phyloP scores from a whole-genome alignment of 1,284 basidiomycete genomes.

The Tilletia horrida region DNA sequence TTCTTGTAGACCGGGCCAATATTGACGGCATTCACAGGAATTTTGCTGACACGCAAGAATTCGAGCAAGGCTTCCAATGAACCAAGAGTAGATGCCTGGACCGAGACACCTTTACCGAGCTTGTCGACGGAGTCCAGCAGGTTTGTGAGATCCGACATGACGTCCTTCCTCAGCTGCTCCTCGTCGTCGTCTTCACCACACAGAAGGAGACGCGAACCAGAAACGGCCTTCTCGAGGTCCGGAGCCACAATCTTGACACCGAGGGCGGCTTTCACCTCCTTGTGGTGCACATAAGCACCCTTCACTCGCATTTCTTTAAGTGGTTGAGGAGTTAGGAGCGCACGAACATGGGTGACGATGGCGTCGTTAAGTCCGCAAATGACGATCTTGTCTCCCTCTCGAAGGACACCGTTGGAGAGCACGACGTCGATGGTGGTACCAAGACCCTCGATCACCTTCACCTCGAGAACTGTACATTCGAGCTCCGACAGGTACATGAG shows the following conservation, averaged over 20 bases:
- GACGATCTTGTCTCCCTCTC: constrained; percentile 91
- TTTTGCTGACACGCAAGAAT: constrained; percentile 91
- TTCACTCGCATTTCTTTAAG: constrained; percentile 94
- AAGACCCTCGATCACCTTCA: constrained; percentile 97
- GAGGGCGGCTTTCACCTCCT: constrained; percentile 93
- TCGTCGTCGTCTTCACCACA: constrained; percentile 92
- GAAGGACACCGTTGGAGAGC: constrained; percentile 87
- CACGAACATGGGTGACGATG: constrained; percentile 91
- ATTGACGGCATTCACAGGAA: constrained; percentile 82
- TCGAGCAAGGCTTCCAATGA: constrained; percentile 95
- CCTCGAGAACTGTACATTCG: constrained; percentile 98
- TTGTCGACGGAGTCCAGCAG: constrained; percentile 89
- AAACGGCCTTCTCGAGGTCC: constrained; percentile 98
- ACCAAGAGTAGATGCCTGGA: constrained; percentile 95
- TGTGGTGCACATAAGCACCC: constrained; percentile 96
- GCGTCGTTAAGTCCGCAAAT: constrained; percentile 89
- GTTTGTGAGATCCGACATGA: constrained; percentile 92
- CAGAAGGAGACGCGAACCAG: constrained; percentile 89
- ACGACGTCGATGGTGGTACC: constrained; percentile 98
- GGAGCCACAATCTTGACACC: constrained; percentile 96
- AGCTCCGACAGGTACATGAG: constrained; percentile 98
- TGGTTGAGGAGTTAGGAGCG: constrained; percentile 92
- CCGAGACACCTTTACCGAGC: constrained; percentile 90
- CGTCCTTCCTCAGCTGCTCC: constrained; percentile 87
- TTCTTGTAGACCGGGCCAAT: constrained; percentile 97